Evolutionary conservation across 1,139 yeast genomes (phyloP).

Genomic region (Blastobotrys apis): DNA sequence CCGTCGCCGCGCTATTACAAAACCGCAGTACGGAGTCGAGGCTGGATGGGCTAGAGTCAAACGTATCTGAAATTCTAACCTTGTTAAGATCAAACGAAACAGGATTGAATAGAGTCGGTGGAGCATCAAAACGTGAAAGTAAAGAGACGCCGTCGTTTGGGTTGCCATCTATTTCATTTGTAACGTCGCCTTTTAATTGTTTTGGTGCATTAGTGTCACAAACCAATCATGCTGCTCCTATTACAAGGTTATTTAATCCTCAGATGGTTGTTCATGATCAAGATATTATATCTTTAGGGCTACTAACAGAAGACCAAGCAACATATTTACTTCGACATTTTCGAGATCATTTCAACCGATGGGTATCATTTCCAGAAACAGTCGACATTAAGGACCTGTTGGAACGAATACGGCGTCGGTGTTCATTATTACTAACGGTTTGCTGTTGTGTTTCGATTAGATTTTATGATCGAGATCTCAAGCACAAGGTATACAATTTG

Average conservation of each 20-base stretch:
- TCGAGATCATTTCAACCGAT: slow-evolving; percentile 64
- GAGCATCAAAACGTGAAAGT: slow-evolving; percentile 12
- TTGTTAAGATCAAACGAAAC: slow-evolving; percentile 17
- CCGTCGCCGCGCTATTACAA: slow-evolving; percentile 25
- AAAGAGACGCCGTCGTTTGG: slow-evolving; percentile 38
- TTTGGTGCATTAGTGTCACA: slow-evolving; percentile 38
- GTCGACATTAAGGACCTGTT: slow-evolving; percentile 49
- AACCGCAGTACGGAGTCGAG: slow-evolving; percentile 19
- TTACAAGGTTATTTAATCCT: slow-evolving; percentile 41
- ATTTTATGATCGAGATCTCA: slow-evolving; percentile 43
- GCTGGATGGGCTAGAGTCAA: slow-evolving; percentile 23
- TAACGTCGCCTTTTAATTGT: slow-evolving; percentile 50
- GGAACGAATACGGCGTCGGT: slow-evolving; percentile 47
- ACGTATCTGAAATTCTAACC: slow-evolving; percentile 27
- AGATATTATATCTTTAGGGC: slow-evolving; percentile 48
- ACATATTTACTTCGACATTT: slow-evolving; percentile 52
- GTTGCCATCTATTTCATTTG: slow-evolving; percentile 41
- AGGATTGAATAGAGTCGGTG: slow-evolving; percentile 13
- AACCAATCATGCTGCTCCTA: slow-evolving; percentile 42
- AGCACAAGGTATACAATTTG: slow-evolving; percentile 36
- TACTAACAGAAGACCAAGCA: slow-evolving; percentile 50
- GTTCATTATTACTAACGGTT: slow-evolving; percentile 61
- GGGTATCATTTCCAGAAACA: slow-evolving; percentile 69
- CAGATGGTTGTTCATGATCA: slow-evolving; percentile 33
- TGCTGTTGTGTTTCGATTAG: slow-evolving; percentile 61